Percentiles rank a stretch among this genome's conserved stretches.
These are phyloP conservation scores for Aaosphaeria pasadenensis DNA, from an alignment of 2,329 filamentous ascomycete genomes.

Conservation along the genomic window DNA sequence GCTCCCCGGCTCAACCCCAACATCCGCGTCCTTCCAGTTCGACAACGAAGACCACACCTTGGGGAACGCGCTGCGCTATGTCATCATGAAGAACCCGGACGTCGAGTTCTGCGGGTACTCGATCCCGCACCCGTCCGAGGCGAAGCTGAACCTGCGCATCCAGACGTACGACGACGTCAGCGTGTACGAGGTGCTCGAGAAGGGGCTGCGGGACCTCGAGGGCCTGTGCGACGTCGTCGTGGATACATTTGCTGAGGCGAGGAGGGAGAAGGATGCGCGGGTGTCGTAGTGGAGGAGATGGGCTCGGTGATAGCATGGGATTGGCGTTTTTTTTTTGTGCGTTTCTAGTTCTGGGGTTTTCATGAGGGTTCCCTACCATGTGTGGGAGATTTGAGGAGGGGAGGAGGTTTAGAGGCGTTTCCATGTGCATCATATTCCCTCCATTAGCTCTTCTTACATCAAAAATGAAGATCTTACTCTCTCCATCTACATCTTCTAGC, in stretches of 20 bases:
- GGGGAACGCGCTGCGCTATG: slow-evolving; percentile 88
- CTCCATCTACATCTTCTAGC: too few relatives aligned
- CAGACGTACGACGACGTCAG: slow-evolving; percentile 87
- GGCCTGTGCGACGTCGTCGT: slow-evolving; percentile 90
- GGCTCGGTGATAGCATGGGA: too few relatives aligned
- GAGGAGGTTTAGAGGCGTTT: too few relatives aligned
- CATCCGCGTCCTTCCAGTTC: slow-evolving; percentile 93
- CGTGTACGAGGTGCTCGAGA: slow-evolving; percentile 82
- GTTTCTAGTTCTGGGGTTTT: too few relatives aligned
- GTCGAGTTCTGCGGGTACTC: slow-evolving; percentile 99
- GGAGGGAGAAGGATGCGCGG: not conserved
- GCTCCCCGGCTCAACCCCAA: slow-evolving; percentile 80
- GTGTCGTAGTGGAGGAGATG: too few relatives aligned
- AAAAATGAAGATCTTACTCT: too few relatives aligned
- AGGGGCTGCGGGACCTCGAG: slow-evolving; percentile 84
- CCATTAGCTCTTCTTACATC: too few relatives aligned
- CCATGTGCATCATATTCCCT: too few relatives aligned
- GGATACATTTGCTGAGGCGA: slow-evolving; percentile 68
- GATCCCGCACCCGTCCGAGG: slow-evolving; percentile 93
- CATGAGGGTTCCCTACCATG: too few relatives aligned
- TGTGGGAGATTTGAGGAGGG: too few relatives aligned
- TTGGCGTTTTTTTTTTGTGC: too few relatives aligned
- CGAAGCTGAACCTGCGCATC: slow-evolving; percentile 95
- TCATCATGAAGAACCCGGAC: slow-evolving; percentile 98
- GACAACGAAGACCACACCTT: slow-evolving; percentile 91